Evolutionary conservation across 2,329 filamentous ascomycete species (phyloP).

Genomic region (Coniella lustricola): DNA sequence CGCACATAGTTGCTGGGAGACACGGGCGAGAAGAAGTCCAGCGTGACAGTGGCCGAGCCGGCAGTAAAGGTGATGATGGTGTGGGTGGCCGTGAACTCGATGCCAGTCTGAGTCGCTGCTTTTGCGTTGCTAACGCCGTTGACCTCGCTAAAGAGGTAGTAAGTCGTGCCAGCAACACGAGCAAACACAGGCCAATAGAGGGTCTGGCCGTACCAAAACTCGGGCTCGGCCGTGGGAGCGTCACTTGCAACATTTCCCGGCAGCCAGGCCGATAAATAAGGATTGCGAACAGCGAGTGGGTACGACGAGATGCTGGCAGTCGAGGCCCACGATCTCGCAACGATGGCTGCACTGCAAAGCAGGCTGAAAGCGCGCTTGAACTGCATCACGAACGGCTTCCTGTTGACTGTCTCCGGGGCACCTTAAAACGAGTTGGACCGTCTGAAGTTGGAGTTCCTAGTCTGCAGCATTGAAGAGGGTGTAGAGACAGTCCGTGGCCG

Average conservation of each 20-base stretch:
- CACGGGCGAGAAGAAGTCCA: constrained; percentile 31
- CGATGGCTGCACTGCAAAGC: background rate
- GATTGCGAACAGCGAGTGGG: constrained; percentile 25
- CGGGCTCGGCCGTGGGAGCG: constrained; percentile 21
- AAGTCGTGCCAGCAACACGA: constrained; percentile 24
- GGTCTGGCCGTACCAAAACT: constrained; percentile 27
- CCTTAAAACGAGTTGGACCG: too few species aligned
- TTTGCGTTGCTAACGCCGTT: constrained; percentile 14
- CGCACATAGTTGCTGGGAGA: constrained; percentile 24
- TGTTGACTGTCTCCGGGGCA: too few species aligned
- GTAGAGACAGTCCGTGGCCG: too few species aligned
- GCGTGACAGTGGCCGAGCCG: constrained; percentile 20
- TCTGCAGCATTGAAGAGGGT: too few species aligned
- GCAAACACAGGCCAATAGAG: constrained; percentile 28
- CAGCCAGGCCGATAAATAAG: constrained; percentile 28
- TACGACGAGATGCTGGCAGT: constrained; percentile 8
- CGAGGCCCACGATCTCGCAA: background rate
- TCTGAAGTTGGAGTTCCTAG: too few species aligned
- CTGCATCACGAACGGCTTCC: background rate
- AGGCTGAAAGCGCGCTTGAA: background rate
- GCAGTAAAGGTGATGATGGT: constrained; percentile 24
- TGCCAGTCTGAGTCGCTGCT: constrained; percentile 17
- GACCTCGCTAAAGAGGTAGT: constrained; percentile 25
- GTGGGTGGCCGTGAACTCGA: constrained; percentile 26
- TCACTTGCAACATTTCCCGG: constrained; percentile 22